Conservation (phyloP, 2,329 filamentous ascomycete genomes). For the Juglanconis oblonga region DNA sequence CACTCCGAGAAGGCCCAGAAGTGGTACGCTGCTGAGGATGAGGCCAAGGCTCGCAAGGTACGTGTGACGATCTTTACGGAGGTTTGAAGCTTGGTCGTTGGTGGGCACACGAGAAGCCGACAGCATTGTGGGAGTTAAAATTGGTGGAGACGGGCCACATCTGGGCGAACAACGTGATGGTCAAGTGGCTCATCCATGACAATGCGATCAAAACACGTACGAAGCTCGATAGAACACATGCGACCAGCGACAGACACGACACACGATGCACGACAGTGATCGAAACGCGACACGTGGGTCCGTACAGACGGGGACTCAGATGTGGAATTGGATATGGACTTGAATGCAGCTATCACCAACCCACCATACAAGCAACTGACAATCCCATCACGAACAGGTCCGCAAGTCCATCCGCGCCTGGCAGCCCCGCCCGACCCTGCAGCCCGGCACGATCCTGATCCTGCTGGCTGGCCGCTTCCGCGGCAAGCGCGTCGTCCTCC, state of each 20-base stretch:
- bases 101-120: neutral
- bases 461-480: conserved; percentile 99
- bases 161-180: neutral
- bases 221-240: neutral
- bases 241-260: neutral
- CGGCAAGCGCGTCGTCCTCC: conserved; percentile 98
- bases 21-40: conserved; percentile 98
- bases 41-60: conserved; percentile 89
- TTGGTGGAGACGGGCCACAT: neutral
- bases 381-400: conserved; percentile 55
- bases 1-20: conserved; percentile 91
- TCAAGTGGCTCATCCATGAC: neutral
- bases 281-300: neutral
- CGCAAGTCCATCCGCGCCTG: conserved; percentile 91
- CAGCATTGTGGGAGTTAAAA: neutral
- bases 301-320: neutral
- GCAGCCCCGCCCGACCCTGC: conserved; percentile 82
- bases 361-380: conserved; percentile 26
- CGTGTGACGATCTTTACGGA: conserved; percentile 44
- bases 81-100: conserved; percentile 13
- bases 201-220: neutral
- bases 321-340: neutral
- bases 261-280: neutral
- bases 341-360: neutral
- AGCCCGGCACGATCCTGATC: conserved; percentile 95